Percentiles rank a stretch among this genome's conserved stretches.
These are phyloP conservation scores for Graphiopsis chlorocephala DNA, from an alignment of 2,329 filamentous ascomycete genomes.

Conservation along the genomic window DNA sequence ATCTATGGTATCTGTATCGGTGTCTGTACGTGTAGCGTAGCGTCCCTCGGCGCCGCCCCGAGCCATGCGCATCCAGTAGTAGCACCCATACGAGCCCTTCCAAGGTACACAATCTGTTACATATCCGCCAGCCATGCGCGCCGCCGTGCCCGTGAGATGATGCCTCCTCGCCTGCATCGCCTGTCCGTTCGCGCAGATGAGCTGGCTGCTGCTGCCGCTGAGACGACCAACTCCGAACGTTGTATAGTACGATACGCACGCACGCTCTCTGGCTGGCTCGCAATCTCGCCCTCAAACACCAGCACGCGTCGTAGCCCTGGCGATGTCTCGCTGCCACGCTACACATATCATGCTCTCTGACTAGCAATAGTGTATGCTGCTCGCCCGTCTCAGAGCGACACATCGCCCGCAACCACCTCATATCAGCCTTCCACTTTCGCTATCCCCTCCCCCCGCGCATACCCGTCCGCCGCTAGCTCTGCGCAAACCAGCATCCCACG, in stretches of 20 bases:
- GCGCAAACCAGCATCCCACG: slow-evolving; percentile 6
- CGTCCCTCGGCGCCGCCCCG: not conserved
- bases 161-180: not conserved
- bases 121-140: not conserved
- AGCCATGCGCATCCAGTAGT: not conserved
- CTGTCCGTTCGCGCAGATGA: not conserved
- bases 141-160: not conserved
- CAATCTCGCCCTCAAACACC: slow-evolving; percentile 15
- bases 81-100: not conserved
- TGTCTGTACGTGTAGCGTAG: not conserved
- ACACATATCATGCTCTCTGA: not conserved
- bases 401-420: not conserved
- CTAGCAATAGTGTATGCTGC: not conserved
- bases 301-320: slow-evolving; percentile 7
- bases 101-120: not conserved
- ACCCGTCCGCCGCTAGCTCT: slow-evolving; percentile 1
- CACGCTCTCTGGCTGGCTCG: not conserved
- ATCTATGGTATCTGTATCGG: not conserved
- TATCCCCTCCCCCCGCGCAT: not conserved
- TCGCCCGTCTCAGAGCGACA: slow-evolving; percentile 11
- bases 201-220: not conserved
- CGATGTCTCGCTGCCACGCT: slow-evolving; percentile 12
- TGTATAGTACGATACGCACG: not conserved
- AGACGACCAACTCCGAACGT: not conserved
- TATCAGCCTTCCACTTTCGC: slow-evolving; percentile 5